Base-by-base conservation (phyloP, 345 rosid species). In the Cardamine chenopodiifolia region DNA sequence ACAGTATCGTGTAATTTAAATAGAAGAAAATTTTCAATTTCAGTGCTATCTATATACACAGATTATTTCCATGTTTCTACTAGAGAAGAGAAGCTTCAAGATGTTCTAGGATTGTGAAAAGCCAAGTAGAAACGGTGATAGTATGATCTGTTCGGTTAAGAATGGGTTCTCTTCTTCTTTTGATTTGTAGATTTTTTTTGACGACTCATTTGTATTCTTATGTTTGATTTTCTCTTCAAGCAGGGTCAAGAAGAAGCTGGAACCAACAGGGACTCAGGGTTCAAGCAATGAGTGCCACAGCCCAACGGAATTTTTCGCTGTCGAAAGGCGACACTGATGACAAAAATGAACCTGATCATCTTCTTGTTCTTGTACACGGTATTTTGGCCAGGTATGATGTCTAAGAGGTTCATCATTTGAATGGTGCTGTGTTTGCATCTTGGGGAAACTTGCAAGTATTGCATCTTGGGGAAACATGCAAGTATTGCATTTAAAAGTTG, bases 321-420 rank as follows among this genome's bases (percentile, higher is more conserved):
- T 77, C 86, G 0, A 73, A 66, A 72, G 80, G 82, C 9, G 70
- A 76, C 19, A 18, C 61, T 7, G 84, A 80, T 78, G 85, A 82
- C 39, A 84, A 78, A 74, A 72, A 44, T 69, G 86, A 81, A 25
- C 96, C 97, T 42, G 97, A 95, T 86, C 99, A 95, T 81, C 99
- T 95, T 72, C 93, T 95, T 79, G 96, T 95, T 76, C 99, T 95
- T 79, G 99, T 92, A 56, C 99, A 95, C 32, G 99, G 99, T 54
- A 95, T 95, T 66, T 79, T 92, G 53, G 99, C 97, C 28, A 90
- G 99, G 97, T 94, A 85, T 66, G 42, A 25, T 64, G 66, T 54
- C 25, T 54, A 22, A 5, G 0, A 22, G 42, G 5, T 45, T 47
- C 66, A 23, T 11, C 6, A 3, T 26, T 62, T 12, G 19, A 61